A percentile compares a stretch with the other conserved stretches of the same genome.
These are phyloP conservation scores for Quercus gilva DNA, from an alignment of 306 rosid genomes.

Conservation along the genomic window DNA sequence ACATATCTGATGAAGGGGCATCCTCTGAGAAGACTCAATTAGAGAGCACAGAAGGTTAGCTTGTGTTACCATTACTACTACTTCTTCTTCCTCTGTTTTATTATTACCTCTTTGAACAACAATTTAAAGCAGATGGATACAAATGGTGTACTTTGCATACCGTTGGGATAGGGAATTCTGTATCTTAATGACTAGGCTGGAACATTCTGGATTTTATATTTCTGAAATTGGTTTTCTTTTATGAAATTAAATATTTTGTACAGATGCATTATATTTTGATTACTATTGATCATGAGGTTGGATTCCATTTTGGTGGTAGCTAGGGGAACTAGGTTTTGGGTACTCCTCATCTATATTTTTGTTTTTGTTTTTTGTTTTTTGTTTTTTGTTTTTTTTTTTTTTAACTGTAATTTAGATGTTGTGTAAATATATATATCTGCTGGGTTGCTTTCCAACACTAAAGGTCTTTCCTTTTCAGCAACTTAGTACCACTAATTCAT, in stretches of 20 bases:
- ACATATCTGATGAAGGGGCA: conserved; percentile 57
- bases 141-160: conserved; percentile 10
- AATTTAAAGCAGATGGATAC: conserved; percentile 5
- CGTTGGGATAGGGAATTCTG: background rate
- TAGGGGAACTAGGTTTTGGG: background rate
- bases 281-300: background rate
- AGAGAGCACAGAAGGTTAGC: conserved; percentile 73
- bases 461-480: background rate
- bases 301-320: background rate
- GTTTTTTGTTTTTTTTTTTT: background rate
- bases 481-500: conserved; percentile 12
- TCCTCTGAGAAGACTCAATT: conserved; percentile 60
- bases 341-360: background rate
- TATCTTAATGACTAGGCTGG: background rate
- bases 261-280: background rate
- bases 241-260: background rate
- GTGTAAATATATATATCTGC: background rate
- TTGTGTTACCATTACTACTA: conserved; percentile 21
- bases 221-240: background rate
- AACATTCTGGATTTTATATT: background rate
- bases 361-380: conserved; percentile 6
- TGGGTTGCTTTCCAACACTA: background rate
- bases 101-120: background rate
- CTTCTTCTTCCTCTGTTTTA: conserved; percentile 3
- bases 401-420: background rate